phyloP scores from a whole-genome alignment of 768 basidiomycete genomes.

The Podaxis sp. region DNA sequence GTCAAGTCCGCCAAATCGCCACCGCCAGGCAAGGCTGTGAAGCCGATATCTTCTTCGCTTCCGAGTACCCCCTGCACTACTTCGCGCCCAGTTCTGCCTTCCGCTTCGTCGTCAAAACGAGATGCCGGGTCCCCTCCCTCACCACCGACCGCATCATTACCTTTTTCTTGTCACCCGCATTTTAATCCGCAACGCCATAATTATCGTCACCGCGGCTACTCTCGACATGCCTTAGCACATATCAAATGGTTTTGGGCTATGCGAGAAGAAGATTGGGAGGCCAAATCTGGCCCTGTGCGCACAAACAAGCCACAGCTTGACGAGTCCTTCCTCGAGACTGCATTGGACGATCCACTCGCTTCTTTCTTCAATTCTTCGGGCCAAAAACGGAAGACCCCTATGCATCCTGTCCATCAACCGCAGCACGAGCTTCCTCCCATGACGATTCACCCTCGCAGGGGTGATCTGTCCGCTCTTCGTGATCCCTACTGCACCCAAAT shows the following conservation, averaged over 20 bases:
- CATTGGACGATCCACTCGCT: conserved; percentile 6
- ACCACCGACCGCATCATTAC: conserved; percentile 33
- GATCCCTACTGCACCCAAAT: conserved; percentile 53
- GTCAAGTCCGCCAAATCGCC: conserved; percentile 7
- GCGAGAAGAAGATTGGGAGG: conserved; percentile 49
- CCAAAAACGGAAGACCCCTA: not conserved
- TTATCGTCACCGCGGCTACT: conserved; percentile 58
- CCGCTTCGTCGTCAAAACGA: conserved; percentile 10
- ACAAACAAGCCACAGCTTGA: conserved; percentile 7
- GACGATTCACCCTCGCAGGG: conserved; percentile 55
- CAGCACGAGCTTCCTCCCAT: conserved; percentile 26
- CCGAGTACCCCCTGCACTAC: not conserved
- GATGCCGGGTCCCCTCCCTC: not conserved
- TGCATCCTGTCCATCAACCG: not conserved
- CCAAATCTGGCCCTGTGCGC: conserved; percentile 10
- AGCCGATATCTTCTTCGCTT: not conserved
- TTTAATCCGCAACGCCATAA: conserved; percentile 29
- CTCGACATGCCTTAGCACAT: conserved; percentile 53
- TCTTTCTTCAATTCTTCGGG: not conserved
- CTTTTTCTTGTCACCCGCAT: not conserved
- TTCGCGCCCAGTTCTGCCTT: not conserved
- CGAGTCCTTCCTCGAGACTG: conserved; percentile 6
- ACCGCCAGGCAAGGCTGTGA: not conserved
- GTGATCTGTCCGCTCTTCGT: conserved; percentile 54
- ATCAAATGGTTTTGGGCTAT: conserved; percentile 60